phyloP scores from a whole-genome alignment of 2,329 filamentous ascomycete genomes.

The Pseudogymnoascus sp. region DNA sequence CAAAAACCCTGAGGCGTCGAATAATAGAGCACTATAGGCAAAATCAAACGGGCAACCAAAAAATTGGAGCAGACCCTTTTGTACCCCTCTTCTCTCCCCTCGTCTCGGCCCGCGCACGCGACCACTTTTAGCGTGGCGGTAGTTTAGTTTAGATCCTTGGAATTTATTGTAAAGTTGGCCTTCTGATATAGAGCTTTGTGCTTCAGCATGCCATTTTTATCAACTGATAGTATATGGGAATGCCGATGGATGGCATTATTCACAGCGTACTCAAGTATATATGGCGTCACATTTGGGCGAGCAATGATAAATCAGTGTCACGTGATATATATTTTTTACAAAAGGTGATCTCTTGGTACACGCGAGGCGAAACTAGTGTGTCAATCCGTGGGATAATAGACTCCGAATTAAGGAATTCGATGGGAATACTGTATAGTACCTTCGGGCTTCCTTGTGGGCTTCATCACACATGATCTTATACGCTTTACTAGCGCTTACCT shows the following conservation, averaged over 20 bases:
- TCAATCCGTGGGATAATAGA: not conserved
- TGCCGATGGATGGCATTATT: not conserved
- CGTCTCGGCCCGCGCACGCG: constrained; percentile 4
- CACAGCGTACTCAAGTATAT: too few species aligned
- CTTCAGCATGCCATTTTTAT: not conserved
- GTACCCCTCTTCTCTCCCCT: not conserved
- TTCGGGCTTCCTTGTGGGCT: not conserved
- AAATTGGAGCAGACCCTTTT: constrained; percentile 5
- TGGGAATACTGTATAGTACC: too few species aligned
- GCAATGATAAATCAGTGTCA: not conserved
- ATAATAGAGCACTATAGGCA: not conserved
- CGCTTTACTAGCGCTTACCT: not conserved
- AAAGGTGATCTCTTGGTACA: not conserved
- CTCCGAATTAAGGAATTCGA: too few species aligned
- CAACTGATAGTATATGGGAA: not conserved
- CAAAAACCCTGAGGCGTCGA: not conserved
- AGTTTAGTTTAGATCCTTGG: not conserved
- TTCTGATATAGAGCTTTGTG: not conserved
- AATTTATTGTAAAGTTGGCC: not conserved
- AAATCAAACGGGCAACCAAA: not conserved
- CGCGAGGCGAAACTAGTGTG: not conserved
- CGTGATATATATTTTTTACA: not conserved
- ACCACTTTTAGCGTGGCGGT: constrained; percentile 1
- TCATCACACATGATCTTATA: not conserved
- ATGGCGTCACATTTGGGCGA: not conserved